Percentiles rank a stretch among this genome's conserved stretches.
Evolutionary conservation across 805 yeast genomes (phyloP).

Genomic region (Wickerhamiella domercqiae): DNA sequence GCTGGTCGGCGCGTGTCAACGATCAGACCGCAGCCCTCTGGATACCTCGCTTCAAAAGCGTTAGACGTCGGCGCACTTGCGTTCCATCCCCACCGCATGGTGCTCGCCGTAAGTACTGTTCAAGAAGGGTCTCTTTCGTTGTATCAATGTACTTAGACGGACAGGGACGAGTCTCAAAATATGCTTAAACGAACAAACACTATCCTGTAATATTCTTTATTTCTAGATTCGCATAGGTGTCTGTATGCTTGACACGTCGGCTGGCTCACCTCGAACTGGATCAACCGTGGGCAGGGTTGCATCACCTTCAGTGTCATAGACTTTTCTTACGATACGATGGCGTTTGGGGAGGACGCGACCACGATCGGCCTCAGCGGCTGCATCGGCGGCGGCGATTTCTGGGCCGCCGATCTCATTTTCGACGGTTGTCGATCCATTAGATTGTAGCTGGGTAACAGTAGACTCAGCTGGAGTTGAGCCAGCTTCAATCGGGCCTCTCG

Average conservation of each 20-base stretch:
- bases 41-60: conserved; percentile 22
- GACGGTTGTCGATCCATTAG: too few relatives aligned
- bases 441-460: too few relatives aligned
- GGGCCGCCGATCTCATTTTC: too few relatives aligned
- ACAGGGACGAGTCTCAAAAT: too few relatives aligned
- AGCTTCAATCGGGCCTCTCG: too few relatives aligned
- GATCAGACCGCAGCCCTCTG: conserved; percentile 26
- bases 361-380: too few relatives aligned
- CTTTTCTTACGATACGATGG: neutral
- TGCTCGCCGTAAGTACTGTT: conserved; percentile 58
- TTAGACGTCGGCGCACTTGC: conserved; percentile 49
- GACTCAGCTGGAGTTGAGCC: too few relatives aligned
- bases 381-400: too few relatives aligned
- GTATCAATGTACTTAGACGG: conserved; percentile 5
- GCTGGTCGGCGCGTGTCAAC: conserved; percentile 57
- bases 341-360: neutral
- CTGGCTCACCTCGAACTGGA: neutral
- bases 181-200: neutral
- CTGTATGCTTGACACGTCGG: neutral
- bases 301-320: conserved; percentile 1
- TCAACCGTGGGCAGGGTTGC: neutral
- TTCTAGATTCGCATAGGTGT: neutral
- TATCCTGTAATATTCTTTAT: neutral
- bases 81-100: conserved; percentile 91
- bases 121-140: conserved; percentile 10